Percentiles rank a stretch among this genome's conserved stretches.
Evolutionary conservation across 495 filamentous ascomycete species (phyloP).

Genomic region (Copromyces sp.): DNA sequence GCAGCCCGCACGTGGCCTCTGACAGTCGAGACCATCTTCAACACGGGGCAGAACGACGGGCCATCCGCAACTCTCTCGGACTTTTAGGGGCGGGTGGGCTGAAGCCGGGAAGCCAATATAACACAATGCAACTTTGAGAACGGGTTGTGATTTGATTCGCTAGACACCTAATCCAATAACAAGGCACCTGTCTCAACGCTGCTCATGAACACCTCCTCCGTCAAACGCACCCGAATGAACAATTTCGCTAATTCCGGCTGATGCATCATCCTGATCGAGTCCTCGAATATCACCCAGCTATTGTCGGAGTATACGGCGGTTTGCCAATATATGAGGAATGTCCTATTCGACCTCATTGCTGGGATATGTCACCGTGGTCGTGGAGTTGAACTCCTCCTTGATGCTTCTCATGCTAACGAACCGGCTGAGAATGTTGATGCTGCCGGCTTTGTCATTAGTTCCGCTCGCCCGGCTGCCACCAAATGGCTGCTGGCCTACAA

Average conservation of each 20-base stretch:
- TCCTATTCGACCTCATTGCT: constrained; percentile 50
- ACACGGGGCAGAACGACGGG: not conserved
- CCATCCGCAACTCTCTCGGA: not conserved
- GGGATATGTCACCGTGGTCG: constrained; percentile 62
- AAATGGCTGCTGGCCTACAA: constrained; percentile 89
- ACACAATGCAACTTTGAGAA: not conserved
- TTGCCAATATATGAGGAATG: not conserved
- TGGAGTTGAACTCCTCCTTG: constrained; percentile 79
- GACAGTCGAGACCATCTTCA: not conserved
- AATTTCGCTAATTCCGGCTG: not conserved
- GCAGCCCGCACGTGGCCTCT: not conserved
- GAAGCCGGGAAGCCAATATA: not conserved
- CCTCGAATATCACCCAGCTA: not conserved
- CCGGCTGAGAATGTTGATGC: constrained; percentile 58
- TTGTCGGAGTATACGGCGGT: not conserved
- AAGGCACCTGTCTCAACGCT: not conserved
- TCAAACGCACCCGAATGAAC: not conserved
- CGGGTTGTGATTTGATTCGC: not conserved
- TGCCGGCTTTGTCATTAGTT: constrained; percentile 89
- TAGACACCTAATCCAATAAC: not conserved
- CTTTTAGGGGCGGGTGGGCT: too few relatives aligned
- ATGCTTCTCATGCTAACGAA: constrained; percentile 79
- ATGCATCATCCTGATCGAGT: not conserved
- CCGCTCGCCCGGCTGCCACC: constrained; percentile 78
- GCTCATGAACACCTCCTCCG: not conserved